A percentile compares a stretch with the other conserved stretches of the same genome.
Conservation (phyloP, 1,284 basidiomycete species). For the Apiotrichum veenhuisii region DNA sequence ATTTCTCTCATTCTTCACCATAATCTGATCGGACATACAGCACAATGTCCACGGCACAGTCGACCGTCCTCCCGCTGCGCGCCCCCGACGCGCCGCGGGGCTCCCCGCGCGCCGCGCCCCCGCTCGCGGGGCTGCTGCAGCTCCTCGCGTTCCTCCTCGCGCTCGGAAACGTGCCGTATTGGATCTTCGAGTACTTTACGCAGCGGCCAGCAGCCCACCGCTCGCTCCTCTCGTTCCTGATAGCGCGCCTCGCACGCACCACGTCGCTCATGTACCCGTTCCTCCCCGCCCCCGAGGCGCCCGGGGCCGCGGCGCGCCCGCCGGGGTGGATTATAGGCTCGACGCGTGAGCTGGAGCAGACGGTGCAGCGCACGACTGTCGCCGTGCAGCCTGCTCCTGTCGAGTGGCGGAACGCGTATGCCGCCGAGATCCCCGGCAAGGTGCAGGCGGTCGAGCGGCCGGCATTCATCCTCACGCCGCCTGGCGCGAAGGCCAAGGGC, state of each 20-base stretch:
- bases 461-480: conserved; percentile 18
- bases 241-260: not conserved
- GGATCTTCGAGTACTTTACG: not conserved
- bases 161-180: not conserved
- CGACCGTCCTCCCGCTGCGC: not conserved
- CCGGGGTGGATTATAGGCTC: not conserved
- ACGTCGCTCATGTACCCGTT: not conserved
- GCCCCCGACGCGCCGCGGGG: not conserved
- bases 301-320: not conserved
- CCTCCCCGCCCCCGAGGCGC: conserved; percentile 1
- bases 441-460: not conserved
- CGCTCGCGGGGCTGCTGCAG: not conserved
- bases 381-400: not conserved
- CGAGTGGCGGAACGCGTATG: conserved; percentile 1
- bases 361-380: not conserved
- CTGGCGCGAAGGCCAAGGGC: not conserved
- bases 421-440: not conserved
- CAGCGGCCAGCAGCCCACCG: not conserved
- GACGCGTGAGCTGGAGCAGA: not conserved
- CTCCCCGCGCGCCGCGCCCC: not conserved
- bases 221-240: not conserved
- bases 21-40: too few species aligned
- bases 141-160: not conserved
- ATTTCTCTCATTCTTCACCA: too few species aligned
- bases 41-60: not conserved